Percentiles rank a stretch among this genome's conserved stretches.
Conservation (phyloP, 2,329 filamentous ascomycete genomes). For the Acrocalymma vagum region DNA sequence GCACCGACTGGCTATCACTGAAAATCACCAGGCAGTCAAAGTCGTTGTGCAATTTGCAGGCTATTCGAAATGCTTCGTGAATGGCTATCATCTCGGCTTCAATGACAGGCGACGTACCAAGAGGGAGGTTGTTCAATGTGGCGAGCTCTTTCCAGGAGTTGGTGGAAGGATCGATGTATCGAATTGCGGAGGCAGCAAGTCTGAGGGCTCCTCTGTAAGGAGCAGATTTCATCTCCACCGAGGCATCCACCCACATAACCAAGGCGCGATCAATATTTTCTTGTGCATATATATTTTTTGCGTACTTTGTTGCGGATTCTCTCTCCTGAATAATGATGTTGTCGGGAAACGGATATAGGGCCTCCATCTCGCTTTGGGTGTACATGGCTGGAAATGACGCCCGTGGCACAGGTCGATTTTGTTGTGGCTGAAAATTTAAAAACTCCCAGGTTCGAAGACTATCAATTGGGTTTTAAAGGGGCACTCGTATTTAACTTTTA, state of each 20-base stretch:
- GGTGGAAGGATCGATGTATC: conserved; percentile 4
- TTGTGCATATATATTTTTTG: conserved; percentile 6
- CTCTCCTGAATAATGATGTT: conserved; percentile 9
- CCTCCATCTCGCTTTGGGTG: too few relatives aligned
- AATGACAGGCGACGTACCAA: conserved; percentile 1
- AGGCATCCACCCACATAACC: conserved; percentile 10
- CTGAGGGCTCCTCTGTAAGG: neutral
- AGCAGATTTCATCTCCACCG: conserved; percentile 1
- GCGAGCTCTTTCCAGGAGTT: conserved; percentile 6
- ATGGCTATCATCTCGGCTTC: conserved; percentile 9
- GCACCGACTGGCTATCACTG: conserved; percentile 5
- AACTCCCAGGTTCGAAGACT: too few relatives aligned
- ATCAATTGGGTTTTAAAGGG: too few relatives aligned
- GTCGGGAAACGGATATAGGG: conserved; percentile 9
- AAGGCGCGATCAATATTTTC: conserved; percentile 6
- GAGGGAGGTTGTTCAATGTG: conserved; percentile 7
- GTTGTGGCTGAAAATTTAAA: too few relatives aligned
- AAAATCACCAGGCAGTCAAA: conserved; percentile 10
- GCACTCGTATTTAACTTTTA: too few relatives aligned
- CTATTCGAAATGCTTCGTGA: conserved; percentile 6
- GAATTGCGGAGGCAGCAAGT: conserved; percentile 5
- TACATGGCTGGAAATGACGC: too few relatives aligned
- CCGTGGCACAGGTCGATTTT: too few relatives aligned
- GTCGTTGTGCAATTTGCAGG: neutral
- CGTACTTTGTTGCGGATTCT: conserved; percentile 7